A percentile compares a stretch with the other conserved stretches of the same genome.
Evolutionary conservation across 345 rosid genomes (phyloP).

Genomic region (Hypericum perforatum): DNA sequence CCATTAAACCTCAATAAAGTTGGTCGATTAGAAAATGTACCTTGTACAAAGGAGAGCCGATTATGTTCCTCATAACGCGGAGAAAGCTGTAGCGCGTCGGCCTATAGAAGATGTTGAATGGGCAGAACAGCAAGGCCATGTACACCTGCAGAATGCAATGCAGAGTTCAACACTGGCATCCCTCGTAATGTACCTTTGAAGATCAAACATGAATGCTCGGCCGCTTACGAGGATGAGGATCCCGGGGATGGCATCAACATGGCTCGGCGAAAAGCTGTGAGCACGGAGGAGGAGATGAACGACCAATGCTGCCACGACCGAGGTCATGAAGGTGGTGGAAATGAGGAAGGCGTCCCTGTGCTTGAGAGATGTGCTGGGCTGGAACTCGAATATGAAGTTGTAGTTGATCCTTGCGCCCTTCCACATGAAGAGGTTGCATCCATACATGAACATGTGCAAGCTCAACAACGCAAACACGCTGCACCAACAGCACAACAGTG

Average conservation of each 20-base stretch:
- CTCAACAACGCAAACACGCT: slow-evolving; percentile 80
- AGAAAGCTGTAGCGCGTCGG: slow-evolving; percentile 79
- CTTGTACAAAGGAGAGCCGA: slow-evolving; percentile 82
- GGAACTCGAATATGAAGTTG: slow-evolving; percentile 76
- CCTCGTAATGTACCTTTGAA: too few relatives aligned
- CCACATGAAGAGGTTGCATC: slow-evolving; percentile 94
- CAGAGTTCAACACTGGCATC: too few relatives aligned
- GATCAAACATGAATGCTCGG: not conserved
- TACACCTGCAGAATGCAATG: slow-evolving; percentile 38
- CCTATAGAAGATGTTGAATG: slow-evolving; percentile 68
- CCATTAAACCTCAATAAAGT: too few relatives aligned
- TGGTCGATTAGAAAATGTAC: slow-evolving; percentile 18
- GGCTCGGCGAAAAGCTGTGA: slow-evolving; percentile 34
- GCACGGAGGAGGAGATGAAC: slow-evolving; percentile 68
- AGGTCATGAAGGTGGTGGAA: slow-evolving; percentile 83
- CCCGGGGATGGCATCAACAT: slow-evolving; percentile 82
- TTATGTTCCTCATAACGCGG: slow-evolving; percentile 63
- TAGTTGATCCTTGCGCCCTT: slow-evolving; percentile 67
- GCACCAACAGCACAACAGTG: too few relatives aligned
- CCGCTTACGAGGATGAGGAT: slow-evolving; percentile 52
- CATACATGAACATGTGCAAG: slow-evolving; percentile 89
- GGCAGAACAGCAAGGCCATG: slow-evolving; percentile 52
- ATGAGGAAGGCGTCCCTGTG: slow-evolving; percentile 81
- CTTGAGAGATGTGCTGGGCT: slow-evolving; percentile 64
- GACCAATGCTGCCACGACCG: slow-evolving; percentile 79